Conservation (phyloP, 495 filamentous ascomycete genomes). For the Annulohypoxylon maeteangense region DNA sequence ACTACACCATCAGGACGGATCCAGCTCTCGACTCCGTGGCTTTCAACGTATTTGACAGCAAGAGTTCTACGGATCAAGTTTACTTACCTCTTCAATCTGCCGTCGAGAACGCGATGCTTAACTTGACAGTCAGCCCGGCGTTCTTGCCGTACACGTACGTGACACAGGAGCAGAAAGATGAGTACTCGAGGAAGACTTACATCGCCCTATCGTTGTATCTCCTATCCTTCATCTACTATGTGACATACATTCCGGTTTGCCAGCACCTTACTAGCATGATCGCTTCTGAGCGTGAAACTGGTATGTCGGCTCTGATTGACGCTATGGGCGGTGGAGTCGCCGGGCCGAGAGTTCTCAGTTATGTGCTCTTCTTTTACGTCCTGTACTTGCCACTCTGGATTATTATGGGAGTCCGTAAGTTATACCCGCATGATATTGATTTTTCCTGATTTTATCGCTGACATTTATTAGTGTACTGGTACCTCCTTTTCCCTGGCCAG, state of each 20-base stretch:
- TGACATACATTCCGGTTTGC: constrained; percentile 68
- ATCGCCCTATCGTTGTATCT: constrained; percentile 63
- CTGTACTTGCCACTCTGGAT: constrained; percentile 42
- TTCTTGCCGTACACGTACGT: constrained; percentile 72
- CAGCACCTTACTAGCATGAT: constrained; percentile 74
- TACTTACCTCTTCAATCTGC: constrained; percentile 76
- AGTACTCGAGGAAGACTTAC: constrained; percentile 68
- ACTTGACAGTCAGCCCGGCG: constrained; percentile 56
- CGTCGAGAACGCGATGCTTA: constrained; percentile 73
- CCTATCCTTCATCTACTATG: constrained; percentile 69
- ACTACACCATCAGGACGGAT: constrained; percentile 76
- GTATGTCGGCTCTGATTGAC: constrained; percentile 74
- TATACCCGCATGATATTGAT: constrained; percentile 18
- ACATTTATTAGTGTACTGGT: constrained; percentile 54
- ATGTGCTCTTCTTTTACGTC: constrained; percentile 37
- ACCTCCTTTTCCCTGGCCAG: constrained; percentile 62
- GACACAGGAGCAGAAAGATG: constrained; percentile 65
- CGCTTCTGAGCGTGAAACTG: constrained; percentile 72
- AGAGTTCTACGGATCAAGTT: constrained; percentile 67
- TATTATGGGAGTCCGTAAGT: constrained; percentile 40
- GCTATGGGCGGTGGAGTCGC: constrained; percentile 68
- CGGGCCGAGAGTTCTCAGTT: constrained; percentile 54
- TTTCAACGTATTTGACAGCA: constrained; percentile 63
- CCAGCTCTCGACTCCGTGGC: constrained; percentile 56
- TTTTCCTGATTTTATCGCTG: constrained; percentile 66